Evolutionary conservation across 805 yeast genomes (phyloP).

Genomic region (Blastobotrys muscicola): DNA sequence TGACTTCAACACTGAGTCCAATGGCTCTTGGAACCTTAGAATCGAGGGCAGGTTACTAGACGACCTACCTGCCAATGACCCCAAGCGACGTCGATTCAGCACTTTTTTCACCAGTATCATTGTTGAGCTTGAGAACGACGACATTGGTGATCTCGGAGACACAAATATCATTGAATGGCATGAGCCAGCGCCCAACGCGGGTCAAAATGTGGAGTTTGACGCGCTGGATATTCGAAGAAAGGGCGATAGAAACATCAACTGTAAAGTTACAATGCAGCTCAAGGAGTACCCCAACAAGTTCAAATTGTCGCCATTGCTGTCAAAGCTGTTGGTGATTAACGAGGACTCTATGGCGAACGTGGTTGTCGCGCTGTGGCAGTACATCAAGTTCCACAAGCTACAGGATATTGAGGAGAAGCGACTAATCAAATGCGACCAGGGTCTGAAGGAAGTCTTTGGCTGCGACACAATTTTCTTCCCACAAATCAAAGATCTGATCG

Average conservation of each 20-base stretch:
- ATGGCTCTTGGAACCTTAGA: constrained; percentile 72
- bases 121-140: constrained; percentile 48
- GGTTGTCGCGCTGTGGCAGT: constrained; percentile 72
- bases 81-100: constrained; percentile 54
- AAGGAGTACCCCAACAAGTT: constrained; percentile 64
- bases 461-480: constrained; percentile 52
- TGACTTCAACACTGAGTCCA: constrained; percentile 24
- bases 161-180: constrained; percentile 79
- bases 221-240: constrained; percentile 80
- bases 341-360: constrained; percentile 85
- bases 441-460: constrained; percentile 36
- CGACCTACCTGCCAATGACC: constrained; percentile 37
- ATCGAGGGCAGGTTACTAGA: constrained; percentile 75
- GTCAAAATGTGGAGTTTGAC: constrained; percentile 53
- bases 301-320: constrained; percentile 53
- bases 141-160: constrained; percentile 20
- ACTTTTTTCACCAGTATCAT: constrained; percentile 76
- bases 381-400: constrained; percentile 54
- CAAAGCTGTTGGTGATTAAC: constrained; percentile 60
- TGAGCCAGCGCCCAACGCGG: constrained; percentile 39
- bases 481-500: constrained; percentile 59
- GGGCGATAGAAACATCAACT: constrained; percentile 56
- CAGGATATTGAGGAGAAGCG: constrained; percentile 49
- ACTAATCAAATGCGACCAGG: constrained; percentile 41
- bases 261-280: constrained; percentile 71